These are phyloP conservation scores for Arxiozyma slooffiae DNA, from an alignment of 1,139 yeast species.

Conservation along the genomic window DNA sequence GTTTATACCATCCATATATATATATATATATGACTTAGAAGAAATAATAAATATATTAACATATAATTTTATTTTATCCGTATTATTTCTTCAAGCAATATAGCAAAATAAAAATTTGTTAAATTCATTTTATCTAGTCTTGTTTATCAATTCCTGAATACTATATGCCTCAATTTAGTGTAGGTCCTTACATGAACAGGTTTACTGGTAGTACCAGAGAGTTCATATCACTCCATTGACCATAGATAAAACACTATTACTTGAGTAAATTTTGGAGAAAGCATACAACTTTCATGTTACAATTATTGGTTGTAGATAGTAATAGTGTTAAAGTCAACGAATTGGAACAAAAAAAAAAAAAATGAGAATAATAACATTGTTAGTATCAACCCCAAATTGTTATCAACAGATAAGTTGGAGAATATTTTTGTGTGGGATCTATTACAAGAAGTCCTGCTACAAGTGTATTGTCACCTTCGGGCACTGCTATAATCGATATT, in stretches of 20 bases:
- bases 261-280: slow-evolving; percentile 14
- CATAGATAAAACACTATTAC: not conserved
- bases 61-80: not conserved
- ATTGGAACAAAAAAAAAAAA: not conserved
- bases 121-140: no score
- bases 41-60: not conserved
- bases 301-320: slow-evolving; percentile 2
- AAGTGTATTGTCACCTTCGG: slow-evolving; percentile 6
- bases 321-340: not conserved
- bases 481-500: slow-evolving; percentile 15
- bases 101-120: not conserved
- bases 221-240: no score
- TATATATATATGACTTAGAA: no score
- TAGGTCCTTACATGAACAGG: not conserved
- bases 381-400: slow-evolving; percentile 11
- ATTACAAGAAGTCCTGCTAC: slow-evolving; percentile 22
- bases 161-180: not conserved
- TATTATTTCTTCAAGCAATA: no score
- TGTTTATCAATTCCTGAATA: not conserved
- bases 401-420: slow-evolving; percentile 26
- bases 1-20: no score
- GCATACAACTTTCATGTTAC: slow-evolving; percentile 14
- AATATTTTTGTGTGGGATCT: slow-evolving; percentile 23
- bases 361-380: not conserved
- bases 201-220: not conserved